A percentile compares a stretch with the other conserved stretches of the same genome.
These are phyloP conservation scores for Magnusiomyces sp. DNA, from an alignment of 1,139 yeast genomes.

Conservation along the genomic window DNA sequence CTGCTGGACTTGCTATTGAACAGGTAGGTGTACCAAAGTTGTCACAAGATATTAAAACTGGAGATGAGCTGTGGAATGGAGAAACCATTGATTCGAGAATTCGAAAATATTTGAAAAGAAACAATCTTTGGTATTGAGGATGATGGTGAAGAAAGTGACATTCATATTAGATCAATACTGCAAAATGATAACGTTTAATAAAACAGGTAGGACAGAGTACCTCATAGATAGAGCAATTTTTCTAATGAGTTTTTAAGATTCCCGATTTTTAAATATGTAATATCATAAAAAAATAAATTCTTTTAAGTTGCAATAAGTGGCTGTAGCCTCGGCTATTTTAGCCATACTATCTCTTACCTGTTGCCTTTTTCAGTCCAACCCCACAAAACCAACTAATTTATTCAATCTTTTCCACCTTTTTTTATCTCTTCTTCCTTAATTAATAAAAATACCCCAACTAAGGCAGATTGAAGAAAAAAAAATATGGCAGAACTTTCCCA, in stretches of 20 bases:
- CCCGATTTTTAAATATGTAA: neutral
- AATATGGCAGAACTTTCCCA: conserved; percentile 11
- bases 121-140: too few species aligned
- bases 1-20: conserved; percentile 74
- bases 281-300: neutral
- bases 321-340: neutral
- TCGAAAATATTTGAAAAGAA: neutral
- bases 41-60: conserved; percentile 1
- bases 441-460: too few species aligned
- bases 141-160: too few species aligned
- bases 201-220: too few species aligned
- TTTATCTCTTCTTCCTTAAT: too few species aligned
- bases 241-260: too few species aligned
- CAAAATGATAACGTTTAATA: too few species aligned
- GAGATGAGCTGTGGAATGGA: conserved; percentile 50
- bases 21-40: conserved; percentile 60
- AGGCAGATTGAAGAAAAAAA: too few species aligned
- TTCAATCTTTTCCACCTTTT: neutral
- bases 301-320: neutral
- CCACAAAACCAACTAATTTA: neutral
- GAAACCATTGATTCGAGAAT: conserved; percentile 16
- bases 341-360: neutral
- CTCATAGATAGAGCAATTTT: too few species aligned
- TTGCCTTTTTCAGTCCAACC: neutral
- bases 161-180: too few species aligned